Percentiles rank a stretch among this genome's conserved stretches.
These are phyloP conservation scores for Penicillium cataractarum DNA, from an alignment of 495 filamentous ascomycete species.

Conservation along the genomic window DNA sequence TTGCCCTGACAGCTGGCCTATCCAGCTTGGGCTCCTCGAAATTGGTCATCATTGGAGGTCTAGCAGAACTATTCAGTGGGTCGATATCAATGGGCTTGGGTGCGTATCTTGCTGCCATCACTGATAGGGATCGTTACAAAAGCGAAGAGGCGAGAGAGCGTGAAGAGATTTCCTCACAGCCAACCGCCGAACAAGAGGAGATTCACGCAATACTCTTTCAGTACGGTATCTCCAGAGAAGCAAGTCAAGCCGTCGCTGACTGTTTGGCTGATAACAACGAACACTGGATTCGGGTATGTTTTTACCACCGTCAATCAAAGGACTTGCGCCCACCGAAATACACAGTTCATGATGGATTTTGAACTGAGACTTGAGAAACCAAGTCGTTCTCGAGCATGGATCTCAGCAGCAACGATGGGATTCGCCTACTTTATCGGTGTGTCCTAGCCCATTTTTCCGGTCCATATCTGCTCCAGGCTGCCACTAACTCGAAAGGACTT, in stretches of 20 bases:
- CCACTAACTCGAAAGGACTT: too few species aligned
- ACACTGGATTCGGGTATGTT: slow-evolving; percentile 44
- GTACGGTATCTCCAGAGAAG: slow-evolving; percentile 43
- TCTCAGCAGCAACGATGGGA: slow-evolving; percentile 55
- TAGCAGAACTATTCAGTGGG: slow-evolving; percentile 69
- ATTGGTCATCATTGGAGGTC: slow-evolving; percentile 68
- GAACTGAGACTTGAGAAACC: slow-evolving; percentile 52
- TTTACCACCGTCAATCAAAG: background rate
- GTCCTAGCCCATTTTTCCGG: background rate
- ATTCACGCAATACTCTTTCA: slow-evolving; percentile 43
- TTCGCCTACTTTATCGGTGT: slow-evolving; percentile 55
- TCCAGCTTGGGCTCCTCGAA: slow-evolving; percentile 58
- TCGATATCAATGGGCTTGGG: slow-evolving; percentile 73
- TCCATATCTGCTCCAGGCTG: too few species aligned
- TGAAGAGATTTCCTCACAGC: slow-evolving; percentile 42
- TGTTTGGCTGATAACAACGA: slow-evolving; percentile 43
- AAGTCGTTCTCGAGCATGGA: slow-evolving; percentile 41
- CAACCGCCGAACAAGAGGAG: slow-evolving; percentile 47
- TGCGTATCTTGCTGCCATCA: slow-evolving; percentile 58
- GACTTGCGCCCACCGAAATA: background rate
- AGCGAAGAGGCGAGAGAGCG: slow-evolving; percentile 49
- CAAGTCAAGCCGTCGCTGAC: slow-evolving; percentile 40
- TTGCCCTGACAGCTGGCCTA: slow-evolving; percentile 65
- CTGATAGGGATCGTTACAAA: slow-evolving; percentile 50
- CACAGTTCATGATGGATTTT: slow-evolving; percentile 58